Base-by-base conservation (phyloP, 257 asterid genomes). In the Lavandula angustifolia region DNA sequence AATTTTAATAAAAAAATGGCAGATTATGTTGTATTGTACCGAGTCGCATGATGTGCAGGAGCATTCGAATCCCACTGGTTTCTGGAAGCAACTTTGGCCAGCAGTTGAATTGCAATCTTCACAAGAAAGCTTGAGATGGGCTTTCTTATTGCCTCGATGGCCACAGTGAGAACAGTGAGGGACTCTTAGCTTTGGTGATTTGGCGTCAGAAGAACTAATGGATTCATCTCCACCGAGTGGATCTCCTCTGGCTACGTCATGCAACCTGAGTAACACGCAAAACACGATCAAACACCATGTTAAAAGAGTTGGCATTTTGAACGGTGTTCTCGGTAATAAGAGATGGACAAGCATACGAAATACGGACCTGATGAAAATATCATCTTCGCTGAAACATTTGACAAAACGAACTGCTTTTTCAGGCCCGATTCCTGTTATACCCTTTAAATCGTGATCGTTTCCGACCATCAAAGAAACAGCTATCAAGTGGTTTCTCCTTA, bases 81-180 rank as follows among this genome's bases (percentile, higher is more conserved):
- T 94, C 64, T 61, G 75, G 50, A 43, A 59, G 82, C 99, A 94
- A 68, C 84, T 84, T 50, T 77, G 60, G 8, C 89, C 87, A 46
- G 74, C 48, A 12, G 63, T 75, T 54, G 84, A 71, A 73, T 71
- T 67, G 85, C 99, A 94, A 73, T 60, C 32, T 62, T 83, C 79
- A 67, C 96, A 94, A 73, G 90, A 74, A 72, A 76, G 72, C 80
- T 76, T 85, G 71, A 79, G 75, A 78, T 94, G 99, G 76, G 80
- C 68, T 78, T 75, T 86, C 78, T 87, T 94, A 76, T 81, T 90
- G 54, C 99, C 97, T 1, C 92, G 97, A 75, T 90, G 97, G 48
- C 99, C 99, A 74, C 99, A 94, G 42, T 76, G 73, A 7, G 99
- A 85, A 76, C 99, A 94, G 75, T 94, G 99, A 66, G 85, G 83